A percentile compares a stretch with the other conserved stretches of the same genome.
Conservation (phyloP, 345 rosid species). For the Populus tremula region DNA sequence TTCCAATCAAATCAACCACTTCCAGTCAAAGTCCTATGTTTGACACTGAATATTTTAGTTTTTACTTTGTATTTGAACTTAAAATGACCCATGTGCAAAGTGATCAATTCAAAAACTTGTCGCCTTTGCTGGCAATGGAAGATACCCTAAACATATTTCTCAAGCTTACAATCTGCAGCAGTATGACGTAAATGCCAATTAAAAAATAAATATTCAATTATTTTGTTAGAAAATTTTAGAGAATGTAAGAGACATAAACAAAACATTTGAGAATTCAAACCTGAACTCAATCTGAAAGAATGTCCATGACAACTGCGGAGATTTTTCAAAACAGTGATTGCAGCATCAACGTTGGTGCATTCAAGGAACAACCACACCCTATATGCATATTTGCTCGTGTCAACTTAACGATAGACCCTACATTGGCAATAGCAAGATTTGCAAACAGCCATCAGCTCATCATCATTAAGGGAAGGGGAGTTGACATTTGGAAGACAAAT, state of each 20-base stretch:
- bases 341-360: conserved; percentile 41
- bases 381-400: conserved; percentile 29
- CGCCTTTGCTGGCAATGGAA: not conserved
- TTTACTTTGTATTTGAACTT: not conserved
- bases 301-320: conserved; percentile 40
- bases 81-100: not conserved
- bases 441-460: conserved; percentile 47
- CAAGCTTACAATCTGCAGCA: not conserved
- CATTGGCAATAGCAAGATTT: conserved; percentile 35
- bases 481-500: conserved; percentile 34
- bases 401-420: conserved; percentile 34
- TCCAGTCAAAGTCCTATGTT: too few species aligned
- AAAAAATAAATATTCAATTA: not conserved
- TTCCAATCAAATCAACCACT: too few species aligned
- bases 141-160: not conserved
- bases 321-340: conserved; percentile 35
- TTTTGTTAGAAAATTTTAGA: not conserved
- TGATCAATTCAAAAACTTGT: not conserved
- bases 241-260: not conserved
- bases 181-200: not conserved
- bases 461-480: conserved; percentile 39
- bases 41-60: not conserved
- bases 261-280: conserved; percentile 19
- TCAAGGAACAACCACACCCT: conserved; percentile 49
- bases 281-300: conserved; percentile 55